A percentile compares a stretch with the other conserved stretches of the same genome.
Conservation (phyloP, 306 rosid species). For the Astragalus glycyphyllos region DNA sequence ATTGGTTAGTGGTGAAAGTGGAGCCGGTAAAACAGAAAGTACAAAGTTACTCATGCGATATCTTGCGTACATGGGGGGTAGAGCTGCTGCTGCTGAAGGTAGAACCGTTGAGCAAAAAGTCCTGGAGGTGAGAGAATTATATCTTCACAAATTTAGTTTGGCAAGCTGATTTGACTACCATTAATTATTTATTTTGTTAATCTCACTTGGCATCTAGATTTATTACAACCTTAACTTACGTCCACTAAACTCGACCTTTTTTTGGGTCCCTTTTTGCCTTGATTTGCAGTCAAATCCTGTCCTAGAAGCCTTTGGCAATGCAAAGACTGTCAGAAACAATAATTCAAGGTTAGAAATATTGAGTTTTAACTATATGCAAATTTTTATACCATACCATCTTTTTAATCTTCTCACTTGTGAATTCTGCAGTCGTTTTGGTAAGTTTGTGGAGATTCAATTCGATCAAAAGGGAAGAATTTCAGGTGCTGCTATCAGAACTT, state of each 20-base stretch:
- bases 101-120: constrained; percentile 98
- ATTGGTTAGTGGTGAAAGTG: constrained; percentile 99
- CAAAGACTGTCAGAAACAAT: constrained; percentile 97
- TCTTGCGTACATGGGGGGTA: constrained; percentile 99
- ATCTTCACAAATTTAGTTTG: constrained; percentile 33
- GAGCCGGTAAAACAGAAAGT: constrained; percentile 99
- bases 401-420: constrained; percentile 31
- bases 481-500: constrained; percentile 98
- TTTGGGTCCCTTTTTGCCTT: constrained; percentile 6
- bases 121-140: constrained; percentile 72
- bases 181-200: constrained; percentile 10
- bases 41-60: constrained; percentile 96
- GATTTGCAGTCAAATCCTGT: constrained; percentile 96
- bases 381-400: constrained; percentile 38
- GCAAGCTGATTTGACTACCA: constrained; percentile 32
- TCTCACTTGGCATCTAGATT: constrained; percentile 11
- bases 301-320: constrained; percentile 99
- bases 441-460: constrained; percentile 98
- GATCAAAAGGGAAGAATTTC: constrained; percentile 92
- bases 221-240: constrained; percentile 16
- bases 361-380: constrained; percentile 24
- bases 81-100: constrained; percentile 73
- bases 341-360: constrained; percentile 78
- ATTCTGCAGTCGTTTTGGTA: constrained; percentile 92
- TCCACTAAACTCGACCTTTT: neutral